These are phyloP conservation scores for Stenogyne calaminthoides DNA, from an alignment of 305 asterid species.

Conservation along the genomic window DNA sequence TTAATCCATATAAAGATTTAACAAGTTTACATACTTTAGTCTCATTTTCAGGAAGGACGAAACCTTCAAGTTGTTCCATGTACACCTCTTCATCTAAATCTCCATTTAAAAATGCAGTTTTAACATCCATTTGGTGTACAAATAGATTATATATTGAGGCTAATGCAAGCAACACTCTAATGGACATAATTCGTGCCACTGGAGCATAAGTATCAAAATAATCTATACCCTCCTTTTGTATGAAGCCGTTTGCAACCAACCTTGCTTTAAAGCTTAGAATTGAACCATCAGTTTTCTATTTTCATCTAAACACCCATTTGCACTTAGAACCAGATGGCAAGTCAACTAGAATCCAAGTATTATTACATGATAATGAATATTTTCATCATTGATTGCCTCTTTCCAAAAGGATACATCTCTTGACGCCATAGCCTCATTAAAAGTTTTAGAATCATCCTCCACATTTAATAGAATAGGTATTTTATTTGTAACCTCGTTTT, in stretches of 20 bases:
- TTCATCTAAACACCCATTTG: conserved; percentile 5
- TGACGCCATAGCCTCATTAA: background rate
- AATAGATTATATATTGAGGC: background rate
- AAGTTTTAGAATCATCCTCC: background rate
- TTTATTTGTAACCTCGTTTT: background rate
- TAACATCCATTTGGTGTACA: background rate
- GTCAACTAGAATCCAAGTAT: background rate
- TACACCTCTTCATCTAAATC: too few relatives aligned
- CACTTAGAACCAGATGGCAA: background rate
- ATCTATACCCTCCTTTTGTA: background rate
- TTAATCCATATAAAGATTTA: background rate
- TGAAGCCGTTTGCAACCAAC: background rate
- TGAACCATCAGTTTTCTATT: background rate
- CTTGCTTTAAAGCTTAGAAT: background rate
- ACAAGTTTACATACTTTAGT: too few relatives aligned
- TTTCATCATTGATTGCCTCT: background rate
- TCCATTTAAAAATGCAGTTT: too few relatives aligned
- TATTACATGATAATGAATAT: background rate
- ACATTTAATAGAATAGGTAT: background rate
- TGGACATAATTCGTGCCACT: background rate
- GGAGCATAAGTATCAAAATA: background rate
- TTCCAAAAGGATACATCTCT: background rate
- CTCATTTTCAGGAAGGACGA: too few relatives aligned
- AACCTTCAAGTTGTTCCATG: too few relatives aligned
- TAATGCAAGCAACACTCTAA: background rate